Base-by-base conservation (phyloP, 768 basidiomycete species). In the Cystofilobasidium bisporidii region DNA sequence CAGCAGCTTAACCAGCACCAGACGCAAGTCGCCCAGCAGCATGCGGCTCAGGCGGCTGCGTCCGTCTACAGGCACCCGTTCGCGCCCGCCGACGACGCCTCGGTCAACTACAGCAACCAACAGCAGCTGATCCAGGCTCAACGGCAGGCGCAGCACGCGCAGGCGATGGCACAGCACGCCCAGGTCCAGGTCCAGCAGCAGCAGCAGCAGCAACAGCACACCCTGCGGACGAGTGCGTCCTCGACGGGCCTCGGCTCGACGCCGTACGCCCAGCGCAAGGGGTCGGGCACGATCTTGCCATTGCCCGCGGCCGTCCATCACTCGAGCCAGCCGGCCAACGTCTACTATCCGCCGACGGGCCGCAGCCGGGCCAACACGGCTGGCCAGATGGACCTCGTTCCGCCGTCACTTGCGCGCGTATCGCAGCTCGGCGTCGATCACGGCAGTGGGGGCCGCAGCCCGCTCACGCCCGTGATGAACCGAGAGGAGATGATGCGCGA, bases 1-100 rank as follows among this genome's bases (percentile, higher is more conserved):
- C 91, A 94, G 70, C 94, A 94, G 73, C 83, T 94, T 28, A 87
- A 86, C 17, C 91, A 93, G 75, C 94, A 97, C 73, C 94, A 99
- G 77, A 86, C 86, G 12, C 91, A 89, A 74, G 91, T 88, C 8
- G 89, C 89, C 3, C 89, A 91, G 75, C 82, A 85, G 4, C 86
- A 88, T 72, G 86, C 87, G 28, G 84, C 87, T 0, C 85, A 82
- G 72, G 70, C 69, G 1, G 66, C 70, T 18, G 74, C 75, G 0
- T 64, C 73, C 40, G 80, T 80, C 20, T 86, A 83, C 76, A 82
- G 89, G 41, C 91, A 92, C 73, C 90, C 90, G 15, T 92, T 92
- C 73, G 84, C 90, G 43, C 81, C 83, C 0, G 82, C 82, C 72
- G 77, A 73, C 26, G 64, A 62, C 20, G 69, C 26, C 38, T 24